Evolutionary conservation across 2,329 filamentous ascomycete species (phyloP), one percentile per base, ranked within the genome.

Genomic region (Colletotrichum horii): DNA sequence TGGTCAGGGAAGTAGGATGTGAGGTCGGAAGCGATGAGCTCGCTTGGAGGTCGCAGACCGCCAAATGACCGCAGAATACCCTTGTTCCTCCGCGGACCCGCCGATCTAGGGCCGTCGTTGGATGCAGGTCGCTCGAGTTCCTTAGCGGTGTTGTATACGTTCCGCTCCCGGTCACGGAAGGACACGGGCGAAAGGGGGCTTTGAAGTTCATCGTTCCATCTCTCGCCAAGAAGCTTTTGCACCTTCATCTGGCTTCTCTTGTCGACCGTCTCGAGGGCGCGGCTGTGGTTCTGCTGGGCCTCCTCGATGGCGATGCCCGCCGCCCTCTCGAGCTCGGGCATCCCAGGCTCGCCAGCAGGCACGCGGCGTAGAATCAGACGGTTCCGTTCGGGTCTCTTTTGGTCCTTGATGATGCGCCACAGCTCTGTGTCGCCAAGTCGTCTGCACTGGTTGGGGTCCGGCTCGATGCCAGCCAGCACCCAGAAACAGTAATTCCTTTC

Each of bases 1-100:
- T 98, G 96, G 81, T 98, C 96, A 0, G 97, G 97, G 89, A 99
- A 99, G 88, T 98, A 99, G 0, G 96, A 98, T 2, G 95, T 97
- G 75, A 99, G 88, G 82, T 99, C 97, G 26, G 97, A 98, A 30
- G 96, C 96, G 82, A 99, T 99, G 83, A 99, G 91, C 87, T 99
- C 97, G 86, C 96, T 98, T 2, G 97, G 97, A 22, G 97, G 97
- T 79, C 97, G 91, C 78, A 97, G 93, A 38, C 96, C 96, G 80
- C 97, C 97, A 85, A 98, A 98, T 78, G 94, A 94, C 78, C 94
- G 93, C 61, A 96, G 87, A 32, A 92, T 88, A 34, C 85, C 87
- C 81, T 91, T 92, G 75, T 86, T 86, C 74, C 84, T 82, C 78
- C 83, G 84, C 75, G 80, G 83, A 36, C 72, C 72, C 11, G 58